phyloP scores from a whole-genome alignment of 768 basidiomycete genomes.

The Trametes maxima region DNA sequence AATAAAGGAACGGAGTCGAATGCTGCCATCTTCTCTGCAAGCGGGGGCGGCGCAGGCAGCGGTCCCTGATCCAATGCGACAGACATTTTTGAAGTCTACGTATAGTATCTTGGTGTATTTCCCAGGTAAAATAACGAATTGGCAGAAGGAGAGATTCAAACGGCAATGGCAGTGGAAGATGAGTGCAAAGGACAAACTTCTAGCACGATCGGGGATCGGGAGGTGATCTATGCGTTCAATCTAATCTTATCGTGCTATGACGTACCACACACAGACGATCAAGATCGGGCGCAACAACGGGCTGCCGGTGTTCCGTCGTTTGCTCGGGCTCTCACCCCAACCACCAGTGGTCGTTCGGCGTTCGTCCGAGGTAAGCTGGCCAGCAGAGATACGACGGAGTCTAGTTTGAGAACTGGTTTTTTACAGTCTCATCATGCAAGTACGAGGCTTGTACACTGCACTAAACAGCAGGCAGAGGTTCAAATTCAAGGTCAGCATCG shows the following conservation, averaged over 20 bases:
- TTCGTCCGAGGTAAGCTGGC: not conserved
- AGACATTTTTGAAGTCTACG: no score
- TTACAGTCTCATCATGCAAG: slow-evolving; percentile 28
- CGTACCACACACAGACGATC: not conserved
- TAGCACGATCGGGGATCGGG: slow-evolving; percentile 9
- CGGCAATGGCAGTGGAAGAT: not conserved
- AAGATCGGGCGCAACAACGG: not conserved
- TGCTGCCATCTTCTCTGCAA: slow-evolving; percentile 42
- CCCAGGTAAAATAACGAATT: not conserved
- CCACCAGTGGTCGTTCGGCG: no score
- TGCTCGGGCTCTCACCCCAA: no score
- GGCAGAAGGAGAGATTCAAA: not conserved
- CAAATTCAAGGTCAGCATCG: slow-evolving; percentile 56
- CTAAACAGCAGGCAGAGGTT: slow-evolving; percentile 63
- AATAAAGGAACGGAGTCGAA: slow-evolving; percentile 84
- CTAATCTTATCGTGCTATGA: slow-evolving; percentile 14
- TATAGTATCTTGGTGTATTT: not conserved
- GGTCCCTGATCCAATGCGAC: slow-evolving; percentile 5
- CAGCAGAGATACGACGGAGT: not conserved
- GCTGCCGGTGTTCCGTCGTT: no score
- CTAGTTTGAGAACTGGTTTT: no score
- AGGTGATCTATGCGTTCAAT: not conserved
- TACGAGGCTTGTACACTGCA: slow-evolving; percentile 57
- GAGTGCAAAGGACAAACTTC: slow-evolving; percentile 4
- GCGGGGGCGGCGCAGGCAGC: slow-evolving; percentile 28